Conservation (phyloP, 805 yeast species). For the Allodekkera sacchari region DNA sequence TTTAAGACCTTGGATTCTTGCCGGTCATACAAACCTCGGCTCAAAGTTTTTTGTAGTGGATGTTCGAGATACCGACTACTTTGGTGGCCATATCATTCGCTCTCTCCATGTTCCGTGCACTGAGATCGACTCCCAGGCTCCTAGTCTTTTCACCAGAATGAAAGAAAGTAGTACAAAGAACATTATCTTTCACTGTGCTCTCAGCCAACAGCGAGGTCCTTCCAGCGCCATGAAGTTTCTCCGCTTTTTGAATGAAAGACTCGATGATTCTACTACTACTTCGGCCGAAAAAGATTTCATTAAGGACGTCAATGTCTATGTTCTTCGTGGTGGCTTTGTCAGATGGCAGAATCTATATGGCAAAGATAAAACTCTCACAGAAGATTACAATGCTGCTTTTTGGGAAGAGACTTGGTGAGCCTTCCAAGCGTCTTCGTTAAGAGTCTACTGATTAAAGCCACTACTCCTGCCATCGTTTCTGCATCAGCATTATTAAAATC, state of each 20-base stretch:
- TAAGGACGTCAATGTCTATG: conserved; percentile 41
- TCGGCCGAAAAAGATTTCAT: conserved; percentile 25
- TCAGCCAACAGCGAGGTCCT: conserved; percentile 91
- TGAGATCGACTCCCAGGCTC: conserved; percentile 30
- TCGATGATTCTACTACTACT: conserved; percentile 13
- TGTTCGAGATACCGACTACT: conserved; percentile 75
- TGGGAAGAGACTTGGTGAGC: conserved; percentile 15
- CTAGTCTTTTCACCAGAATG: conserved; percentile 29
- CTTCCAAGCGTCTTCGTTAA: neutral
- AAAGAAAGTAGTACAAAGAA: conserved; percentile 30
- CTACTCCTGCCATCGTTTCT: neutral
- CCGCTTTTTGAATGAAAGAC: conserved; percentile 31
- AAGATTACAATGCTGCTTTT: conserved; percentile 39
- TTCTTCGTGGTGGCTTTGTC: conserved; percentile 77
- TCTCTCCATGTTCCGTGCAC: conserved; percentile 50
- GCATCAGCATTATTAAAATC: neutral
- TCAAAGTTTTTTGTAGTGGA: conserved; percentile 56
- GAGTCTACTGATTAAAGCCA: neutral
- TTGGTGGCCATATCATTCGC: conserved; percentile 65
- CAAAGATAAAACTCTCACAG: conserved; percentile 54
- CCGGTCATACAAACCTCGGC: conserved; percentile 29
- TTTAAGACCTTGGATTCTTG: conserved; percentile 37
- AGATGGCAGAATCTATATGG: conserved; percentile 79
- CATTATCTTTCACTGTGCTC: conserved; percentile 84
- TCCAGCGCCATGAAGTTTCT: conserved; percentile 62